Conservation (phyloP, 1,139 yeast species). For the Diutina ranongensis region DNA sequence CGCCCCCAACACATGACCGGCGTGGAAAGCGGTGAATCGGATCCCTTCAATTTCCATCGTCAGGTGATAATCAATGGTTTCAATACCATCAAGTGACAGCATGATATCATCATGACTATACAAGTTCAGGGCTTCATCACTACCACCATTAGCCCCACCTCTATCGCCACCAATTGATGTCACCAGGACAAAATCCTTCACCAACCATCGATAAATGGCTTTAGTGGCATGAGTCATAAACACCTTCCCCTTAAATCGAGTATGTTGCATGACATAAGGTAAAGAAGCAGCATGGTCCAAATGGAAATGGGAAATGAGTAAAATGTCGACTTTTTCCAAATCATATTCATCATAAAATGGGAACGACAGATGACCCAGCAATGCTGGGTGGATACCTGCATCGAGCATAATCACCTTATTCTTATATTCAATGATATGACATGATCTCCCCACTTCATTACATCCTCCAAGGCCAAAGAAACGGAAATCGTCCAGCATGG, state of each 20-base stretch:
- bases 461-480: slow-evolving; percentile 99
- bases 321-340: slow-evolving; percentile 71
- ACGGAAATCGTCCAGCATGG: slow-evolving; percentile 34
- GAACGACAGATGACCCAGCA: slow-evolving; percentile 76
- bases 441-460: slow-evolving; percentile 93
- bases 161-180: slow-evolving; percentile 41
- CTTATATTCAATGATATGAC: slow-evolving; percentile 84
- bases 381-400: slow-evolving; percentile 97
- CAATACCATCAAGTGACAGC: slow-evolving; percentile 80
- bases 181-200: slow-evolving; percentile 89
- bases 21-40: slow-evolving; percentile 94
- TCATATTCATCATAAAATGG: slow-evolving; percentile 96
- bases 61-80: slow-evolving; percentile 90
- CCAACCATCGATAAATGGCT: slow-evolving; percentile 91
- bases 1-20: slow-evolving; percentile 98
- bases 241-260: slow-evolving; percentile 87
- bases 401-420: slow-evolving; percentile 97
- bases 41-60: slow-evolving; percentile 91
- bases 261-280: slow-evolving; percentile 97
- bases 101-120: slow-evolving; percentile 88
- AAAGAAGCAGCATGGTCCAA: slow-evolving; percentile 95
- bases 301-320: slow-evolving; percentile 88
- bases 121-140: slow-evolving; percentile 31
- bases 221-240: slow-evolving; percentile 99
- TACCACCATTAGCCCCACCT: slow-evolving; percentile 14